These are phyloP conservation scores for Hippophae tibetana DNA, from an alignment of 306 rosid species.

Conservation along the genomic window DNA sequence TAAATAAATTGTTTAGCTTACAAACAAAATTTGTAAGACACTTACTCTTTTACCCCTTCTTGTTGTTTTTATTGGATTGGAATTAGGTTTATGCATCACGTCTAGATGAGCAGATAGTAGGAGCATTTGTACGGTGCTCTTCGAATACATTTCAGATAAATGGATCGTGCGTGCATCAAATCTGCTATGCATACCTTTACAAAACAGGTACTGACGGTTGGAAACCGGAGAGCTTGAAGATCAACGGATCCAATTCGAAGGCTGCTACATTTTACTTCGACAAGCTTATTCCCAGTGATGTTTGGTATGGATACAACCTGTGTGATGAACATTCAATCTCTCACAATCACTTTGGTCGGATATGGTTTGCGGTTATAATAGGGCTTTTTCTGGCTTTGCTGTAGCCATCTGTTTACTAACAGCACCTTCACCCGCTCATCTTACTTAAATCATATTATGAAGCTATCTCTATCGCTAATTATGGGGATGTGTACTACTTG, in stretches of 20 bases:
- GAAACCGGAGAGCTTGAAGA: constrained; percentile 55
- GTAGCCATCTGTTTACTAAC: not conserved
- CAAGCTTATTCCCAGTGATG: constrained; percentile 39
- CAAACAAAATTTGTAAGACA: no score
- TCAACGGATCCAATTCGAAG: constrained; percentile 36
- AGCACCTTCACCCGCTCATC: no score
- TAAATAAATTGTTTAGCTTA: no score
- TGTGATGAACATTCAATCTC: constrained; percentile 44
- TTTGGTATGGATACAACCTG: constrained; percentile 55
- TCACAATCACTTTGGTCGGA: constrained; percentile 10
- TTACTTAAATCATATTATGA: no score
- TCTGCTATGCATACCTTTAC: constrained; percentile 49
- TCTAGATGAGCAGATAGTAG: constrained; percentile 41
- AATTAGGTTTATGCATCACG: constrained; percentile 54
- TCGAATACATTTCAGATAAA: constrained; percentile 47
- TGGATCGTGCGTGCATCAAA: constrained; percentile 65
- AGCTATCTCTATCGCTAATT: no score
- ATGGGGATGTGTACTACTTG: no score
- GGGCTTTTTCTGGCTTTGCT: constrained; percentile 25
- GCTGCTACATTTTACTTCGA: constrained; percentile 46
- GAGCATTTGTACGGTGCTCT: constrained; percentile 54
- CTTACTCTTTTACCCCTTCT: not conserved
- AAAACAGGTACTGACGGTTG: constrained; percentile 54
- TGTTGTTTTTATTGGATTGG: not conserved
- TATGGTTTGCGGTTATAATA: constrained; percentile 14